Percentiles rank a stretch among this genome's conserved stretches.
Conservation (phyloP, 2,329 filamentous ascomycete genomes). For the Colletotrichum graminicola region DNA sequence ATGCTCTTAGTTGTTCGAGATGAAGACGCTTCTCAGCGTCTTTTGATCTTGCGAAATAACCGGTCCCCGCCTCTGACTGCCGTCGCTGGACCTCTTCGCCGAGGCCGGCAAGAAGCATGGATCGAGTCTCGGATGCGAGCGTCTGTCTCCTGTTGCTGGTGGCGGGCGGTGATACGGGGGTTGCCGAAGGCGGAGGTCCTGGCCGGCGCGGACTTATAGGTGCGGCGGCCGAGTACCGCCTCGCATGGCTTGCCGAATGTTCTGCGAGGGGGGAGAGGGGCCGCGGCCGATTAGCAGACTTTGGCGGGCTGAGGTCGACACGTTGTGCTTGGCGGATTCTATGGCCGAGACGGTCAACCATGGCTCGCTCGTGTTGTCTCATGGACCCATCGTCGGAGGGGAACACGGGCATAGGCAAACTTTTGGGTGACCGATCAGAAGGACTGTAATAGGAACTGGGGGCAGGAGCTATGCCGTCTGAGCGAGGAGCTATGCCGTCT, state of each 20-base stretch:
- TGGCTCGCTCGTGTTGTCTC: constrained; percentile 52
- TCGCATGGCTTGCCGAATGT: constrained; percentile 9
- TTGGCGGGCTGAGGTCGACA: constrained; percentile 32
- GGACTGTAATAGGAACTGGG: constrained; percentile 46
- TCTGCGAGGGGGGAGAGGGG: constrained; percentile 39
- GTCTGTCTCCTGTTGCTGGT: constrained; percentile 44
- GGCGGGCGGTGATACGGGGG: constrained; percentile 39
- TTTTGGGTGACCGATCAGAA: constrained; percentile 46
- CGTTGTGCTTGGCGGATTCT: constrained; percentile 44
- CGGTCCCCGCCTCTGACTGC: constrained; percentile 44
- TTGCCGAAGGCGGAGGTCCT: constrained; percentile 36
- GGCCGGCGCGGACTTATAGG: constrained; percentile 30
- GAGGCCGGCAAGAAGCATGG: constrained; percentile 49
- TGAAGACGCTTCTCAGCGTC: constrained; percentile 39
- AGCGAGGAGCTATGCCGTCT: constrained; percentile 37
- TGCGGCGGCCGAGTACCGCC: constrained; percentile 23
- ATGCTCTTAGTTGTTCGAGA: constrained; percentile 54
- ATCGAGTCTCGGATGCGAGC: constrained; percentile 49
- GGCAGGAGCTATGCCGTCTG: constrained; percentile 17
- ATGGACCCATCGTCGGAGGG: constrained; percentile 51
- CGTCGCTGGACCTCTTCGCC: constrained; percentile 45
- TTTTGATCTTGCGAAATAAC: constrained; percentile 21
- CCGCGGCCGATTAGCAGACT: constrained; percentile 29
- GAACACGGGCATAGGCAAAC: constrained; percentile 52
- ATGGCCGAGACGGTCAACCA: constrained; percentile 52